phyloP scores from a whole-genome alignment of 1,139 yeast species.

The Yamadazyma blattariae region DNA sequence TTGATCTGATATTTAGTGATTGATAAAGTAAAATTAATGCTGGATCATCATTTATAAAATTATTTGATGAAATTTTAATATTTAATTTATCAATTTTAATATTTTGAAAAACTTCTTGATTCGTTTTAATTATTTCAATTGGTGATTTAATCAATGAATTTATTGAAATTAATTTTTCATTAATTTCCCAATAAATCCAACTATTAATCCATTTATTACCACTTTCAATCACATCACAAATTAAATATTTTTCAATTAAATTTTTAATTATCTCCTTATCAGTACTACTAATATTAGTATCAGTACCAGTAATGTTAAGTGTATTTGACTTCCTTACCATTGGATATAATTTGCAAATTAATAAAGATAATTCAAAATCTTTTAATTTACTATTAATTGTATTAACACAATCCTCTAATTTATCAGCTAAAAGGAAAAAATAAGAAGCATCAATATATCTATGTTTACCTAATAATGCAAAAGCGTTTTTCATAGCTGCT shows the following conservation, averaged over 20 bases:
- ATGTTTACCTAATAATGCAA: constrained; percentile 84
- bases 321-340: constrained; percentile 19
- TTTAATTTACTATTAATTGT: constrained; percentile 65
- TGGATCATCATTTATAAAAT: constrained; percentile 77
- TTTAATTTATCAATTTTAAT: constrained; percentile 15
- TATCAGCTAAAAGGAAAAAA: constrained; percentile 79
- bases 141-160: constrained; percentile 65
- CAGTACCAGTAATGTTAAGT: no score
- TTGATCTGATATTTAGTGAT: constrained; percentile 39
- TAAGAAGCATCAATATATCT: constrained; percentile 85
- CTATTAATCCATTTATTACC: constrained; percentile 84
- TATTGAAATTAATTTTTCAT: constrained; percentile 52
- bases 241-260: constrained; percentile 43
- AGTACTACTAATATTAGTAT: no score
- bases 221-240: constrained; percentile 56
- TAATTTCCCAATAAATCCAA: constrained; percentile 75
- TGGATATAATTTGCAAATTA: constrained; percentile 68
- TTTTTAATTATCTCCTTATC: constrained; percentile 7
- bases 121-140: constrained; percentile 18
- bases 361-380: constrained; percentile 73
- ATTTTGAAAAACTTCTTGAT: constrained; percentile 51
- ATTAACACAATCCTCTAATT: constrained; percentile 72
- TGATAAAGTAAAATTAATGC: constrained; percentile 66
- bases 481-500: constrained; percentile 92
- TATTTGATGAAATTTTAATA: constrained; percentile 27